Base-by-base conservation (phyloP, 352 stramenopile genomes). In the Pythium angustatum region DNA sequence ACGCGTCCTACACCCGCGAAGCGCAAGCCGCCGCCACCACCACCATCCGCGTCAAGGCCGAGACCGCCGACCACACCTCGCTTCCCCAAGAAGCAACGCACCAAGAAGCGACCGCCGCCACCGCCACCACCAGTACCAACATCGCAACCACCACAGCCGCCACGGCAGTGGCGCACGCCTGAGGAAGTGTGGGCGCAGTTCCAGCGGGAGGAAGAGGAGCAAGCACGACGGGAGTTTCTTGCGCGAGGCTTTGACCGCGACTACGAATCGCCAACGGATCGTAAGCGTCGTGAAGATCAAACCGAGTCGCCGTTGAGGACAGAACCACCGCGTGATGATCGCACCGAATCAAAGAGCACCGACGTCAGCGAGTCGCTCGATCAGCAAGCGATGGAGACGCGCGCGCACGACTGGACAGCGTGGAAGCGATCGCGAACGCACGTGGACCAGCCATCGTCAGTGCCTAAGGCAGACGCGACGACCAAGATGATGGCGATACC, bases 151-250 rank as follows among this genome's bases (percentile, higher is more conserved):
- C n/a, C 58, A 22, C 31, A 38, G 7, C 40, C 62, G 26, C 64
- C 72, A 12, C 59, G 65, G 50, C 60, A 64, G n/a, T 64, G 67
- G 41, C 71, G 74, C 10, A 88, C 83, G 9, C 68, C 81, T 0
- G 79, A 91, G 49, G 80, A 94, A 54, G 83, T 92, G 21, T 93
- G 83, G 81, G 58, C 70, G 22, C 58, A 68, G 31, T 94, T 94
- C 55, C 73, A 88, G 57, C 70, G 73, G 1, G 77, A 94, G 66
- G 85, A 94, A 59, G 85, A 94, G 55, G 76, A 79, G 7, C 28
- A 79, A 15, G 85, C 85, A 33, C 69, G 76, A 21, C 56, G 65
- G 31, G 74, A 93, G 36, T 94, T 94, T 36, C 47, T 72, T 24
- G 60, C 63, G 2, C 80, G 78, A 58, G 85, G 85, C 11, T 94